Evolutionary conservation across 192 early-diverging fungal genomes (phyloP).

Genomic region (Rhizophagus prolifer): DNA sequence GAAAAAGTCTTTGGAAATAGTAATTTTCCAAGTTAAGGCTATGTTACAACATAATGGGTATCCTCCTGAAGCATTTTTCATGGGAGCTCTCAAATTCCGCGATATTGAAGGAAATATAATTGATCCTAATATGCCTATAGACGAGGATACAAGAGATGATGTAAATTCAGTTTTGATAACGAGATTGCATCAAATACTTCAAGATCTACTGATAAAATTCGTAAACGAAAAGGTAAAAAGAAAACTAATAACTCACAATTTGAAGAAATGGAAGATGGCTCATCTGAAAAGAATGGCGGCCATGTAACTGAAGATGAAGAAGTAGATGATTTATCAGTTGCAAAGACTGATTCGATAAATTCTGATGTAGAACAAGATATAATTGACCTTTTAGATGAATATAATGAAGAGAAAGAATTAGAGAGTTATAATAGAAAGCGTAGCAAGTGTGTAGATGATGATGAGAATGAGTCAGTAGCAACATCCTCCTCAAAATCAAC

Average conservation of each 20-base stretch:
- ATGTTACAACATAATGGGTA: conserved; percentile 70
- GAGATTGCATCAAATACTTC: neutral
- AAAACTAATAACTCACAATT: neutral
- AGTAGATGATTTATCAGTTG: neutral
- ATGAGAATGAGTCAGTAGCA: neutral
- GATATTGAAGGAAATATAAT: conserved; percentile 68
- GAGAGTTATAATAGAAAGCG: neutral
- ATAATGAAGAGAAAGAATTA: neutral
- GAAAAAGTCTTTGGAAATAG: conserved; percentile 68
- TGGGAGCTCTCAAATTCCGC: conserved; percentile 69
- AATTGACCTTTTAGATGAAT: neutral
- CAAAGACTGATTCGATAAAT: neutral
- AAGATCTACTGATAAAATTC: neutral
- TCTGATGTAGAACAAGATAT: neutral
- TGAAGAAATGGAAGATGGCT: neutral
- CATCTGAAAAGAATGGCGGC: neutral
- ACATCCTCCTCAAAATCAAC: neutral
- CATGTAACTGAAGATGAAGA: neutral
- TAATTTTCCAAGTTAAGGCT: conserved; percentile 73
- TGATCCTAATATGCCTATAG: conserved; percentile 49
- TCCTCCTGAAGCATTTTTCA: conserved; percentile 44
- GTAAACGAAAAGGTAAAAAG: neutral
- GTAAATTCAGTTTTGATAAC: neutral
- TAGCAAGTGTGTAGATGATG: neutral
- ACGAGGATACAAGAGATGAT: neutral